Base-by-base conservation (phyloP, 2,329 filamentous ascomycete species). In the Apiospora rasikravindrae region DNA sequence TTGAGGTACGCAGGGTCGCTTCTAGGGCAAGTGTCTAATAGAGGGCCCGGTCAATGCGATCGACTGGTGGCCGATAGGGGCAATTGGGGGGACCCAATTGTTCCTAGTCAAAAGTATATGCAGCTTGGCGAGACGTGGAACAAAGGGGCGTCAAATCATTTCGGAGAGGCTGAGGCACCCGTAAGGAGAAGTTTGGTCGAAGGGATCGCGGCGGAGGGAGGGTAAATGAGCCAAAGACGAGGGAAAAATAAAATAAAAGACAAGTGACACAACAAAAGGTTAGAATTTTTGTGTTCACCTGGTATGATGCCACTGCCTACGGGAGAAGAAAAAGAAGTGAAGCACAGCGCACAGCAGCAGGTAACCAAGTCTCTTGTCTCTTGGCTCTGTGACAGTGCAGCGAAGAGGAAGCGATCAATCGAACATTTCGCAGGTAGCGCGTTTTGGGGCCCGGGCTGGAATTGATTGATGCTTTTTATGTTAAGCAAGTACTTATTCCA, bases 71-170 rank as follows among this genome's bases (percentile, higher is more conserved):
- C 71, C 69, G 64, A 70, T 73, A 70, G 68, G 73, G 76, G 74
- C 57, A 64, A 64, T 40, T 40, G 33, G 57, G 57, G 37, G 45
- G 45, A 64, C 57, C 57, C 57, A 51, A 37, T 64, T 64, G 57
- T 64, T 64, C 57, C 57, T 64, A 64, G 57, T 64, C 57, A 29
- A 64, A 61, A 64, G 57, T 64, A 64, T 64, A 64, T 64, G 57
- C 57, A 64, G 29, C 57, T 64, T 64, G 57, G 57, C 33, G 57
- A 40, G 29, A 64, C 57, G 57, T 64, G 57, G 57, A 72, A 74
- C 69, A 67, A 69, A 68, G 71, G 71, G 73, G 72, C 67, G 70
- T 77, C 72, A 79, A 75, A 75, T 76, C 76, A 78, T 78, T 74
- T 37, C 53, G 53, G 29, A 37, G n/a, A 37, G 66, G 71, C 72